A percentile compares a stretch with the other conserved stretches of the same genome.
Conservation (phyloP, 2,329 filamentous ascomycete species). For the Pseudocercospora fuligena region DNA sequence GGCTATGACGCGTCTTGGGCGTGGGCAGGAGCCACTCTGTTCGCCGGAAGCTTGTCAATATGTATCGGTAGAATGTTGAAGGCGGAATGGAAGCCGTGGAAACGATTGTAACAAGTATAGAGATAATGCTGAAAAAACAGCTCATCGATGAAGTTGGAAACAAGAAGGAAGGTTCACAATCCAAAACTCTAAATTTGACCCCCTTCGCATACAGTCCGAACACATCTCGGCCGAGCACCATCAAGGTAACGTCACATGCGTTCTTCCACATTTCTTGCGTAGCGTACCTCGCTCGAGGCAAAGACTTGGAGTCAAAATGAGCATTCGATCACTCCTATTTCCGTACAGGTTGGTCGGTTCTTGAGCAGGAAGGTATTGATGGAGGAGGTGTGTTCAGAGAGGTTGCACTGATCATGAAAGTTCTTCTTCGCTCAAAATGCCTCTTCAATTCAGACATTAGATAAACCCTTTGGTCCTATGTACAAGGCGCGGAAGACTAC, state of each 20-base stretch:
- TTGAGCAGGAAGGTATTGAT: too few species aligned
- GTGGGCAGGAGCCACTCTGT: background rate
- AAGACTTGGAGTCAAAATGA: too few species aligned
- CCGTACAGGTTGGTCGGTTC: too few species aligned
- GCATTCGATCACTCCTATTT: too few species aligned
- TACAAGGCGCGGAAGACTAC: background rate
- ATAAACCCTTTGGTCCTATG: background rate
- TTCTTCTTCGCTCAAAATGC: background rate
- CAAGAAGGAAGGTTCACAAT: background rate
- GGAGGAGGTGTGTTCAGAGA: too few species aligned
- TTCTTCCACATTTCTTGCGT: too few species aligned
- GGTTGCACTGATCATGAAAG: too few species aligned
- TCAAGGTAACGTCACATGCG: too few species aligned
- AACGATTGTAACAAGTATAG: background rate
- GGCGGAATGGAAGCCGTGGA: background rate
- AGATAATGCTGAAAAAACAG: background rate
- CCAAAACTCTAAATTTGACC: background rate
- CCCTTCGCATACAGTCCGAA: too few species aligned
- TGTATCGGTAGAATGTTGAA: constrained; percentile 5
- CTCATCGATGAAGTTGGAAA: background rate
- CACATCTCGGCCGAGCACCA: too few species aligned
- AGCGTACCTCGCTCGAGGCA: too few species aligned
- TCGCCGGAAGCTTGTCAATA: constrained; percentile 6
- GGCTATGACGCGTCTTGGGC: constrained; percentile 12
- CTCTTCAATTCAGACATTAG: background rate